Percentiles rank a stretch among this genome's conserved stretches.
Evolutionary conservation across 2,329 filamentous ascomycete genomes (phyloP).

Genomic region (Teratosphaeria pseudoeucalypti): DNA sequence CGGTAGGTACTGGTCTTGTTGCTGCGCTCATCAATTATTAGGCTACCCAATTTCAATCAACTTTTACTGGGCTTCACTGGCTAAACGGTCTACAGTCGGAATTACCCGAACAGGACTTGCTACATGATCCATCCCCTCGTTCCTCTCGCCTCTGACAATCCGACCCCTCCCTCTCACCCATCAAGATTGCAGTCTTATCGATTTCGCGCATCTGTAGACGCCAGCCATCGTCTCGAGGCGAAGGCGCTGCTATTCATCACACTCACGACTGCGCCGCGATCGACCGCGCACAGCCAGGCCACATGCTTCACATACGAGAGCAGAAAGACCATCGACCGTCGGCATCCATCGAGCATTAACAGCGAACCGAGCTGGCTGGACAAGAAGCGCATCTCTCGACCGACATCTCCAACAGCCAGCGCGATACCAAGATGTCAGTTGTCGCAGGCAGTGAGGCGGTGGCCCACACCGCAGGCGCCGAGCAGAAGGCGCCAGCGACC

Average conservation of each 20-base stretch:
- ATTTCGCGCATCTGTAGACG: neutral
- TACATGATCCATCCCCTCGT: neutral
- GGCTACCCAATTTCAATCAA: too few species aligned
- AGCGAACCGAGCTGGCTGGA: constrained; percentile 14
- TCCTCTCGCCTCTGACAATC: neutral
- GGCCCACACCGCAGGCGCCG: constrained; percentile 52
- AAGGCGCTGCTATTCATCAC: neutral
- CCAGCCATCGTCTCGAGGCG: neutral
- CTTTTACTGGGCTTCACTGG: too few species aligned
- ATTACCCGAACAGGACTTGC: too few species aligned
- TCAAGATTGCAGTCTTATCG: neutral
- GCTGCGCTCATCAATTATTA: too few species aligned
- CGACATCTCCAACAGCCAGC: neutral
- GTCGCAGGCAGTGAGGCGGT: constrained; percentile 42
- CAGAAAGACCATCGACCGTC: neutral
- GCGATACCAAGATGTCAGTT: constrained; percentile 8
- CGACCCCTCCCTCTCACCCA: neutral
- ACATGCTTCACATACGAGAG: neutral
- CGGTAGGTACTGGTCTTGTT: too few species aligned
- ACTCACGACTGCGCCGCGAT: neutral
- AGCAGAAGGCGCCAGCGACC: constrained; percentile 23
- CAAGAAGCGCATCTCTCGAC: constrained; percentile 1
- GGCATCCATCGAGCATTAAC: constrained; percentile 12
- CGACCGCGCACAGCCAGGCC: neutral
- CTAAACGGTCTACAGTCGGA: too few species aligned